These are phyloP conservation scores for Xanthoconium separans DNA, from an alignment of 1,284 basidiomycete genomes.

Conservation along the genomic window DNA sequence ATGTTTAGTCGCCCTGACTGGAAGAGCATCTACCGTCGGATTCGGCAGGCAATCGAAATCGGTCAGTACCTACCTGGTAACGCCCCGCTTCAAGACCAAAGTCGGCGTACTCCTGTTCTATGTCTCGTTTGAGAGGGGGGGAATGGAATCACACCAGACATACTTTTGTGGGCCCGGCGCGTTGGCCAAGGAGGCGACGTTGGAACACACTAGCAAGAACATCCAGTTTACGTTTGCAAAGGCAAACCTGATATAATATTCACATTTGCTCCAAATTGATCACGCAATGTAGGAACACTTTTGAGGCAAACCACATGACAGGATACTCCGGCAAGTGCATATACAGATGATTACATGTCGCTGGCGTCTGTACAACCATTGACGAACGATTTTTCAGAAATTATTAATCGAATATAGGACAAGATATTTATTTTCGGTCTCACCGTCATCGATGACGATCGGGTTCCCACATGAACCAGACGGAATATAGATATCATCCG, in stretches of 20 bases:
- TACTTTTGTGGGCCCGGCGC: conserved; percentile 82
- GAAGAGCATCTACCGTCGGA: conserved; percentile 71
- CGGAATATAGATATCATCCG: neutral
- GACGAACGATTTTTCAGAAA: neutral
- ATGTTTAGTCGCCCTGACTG: conserved; percentile 90
- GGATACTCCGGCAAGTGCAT: no score
- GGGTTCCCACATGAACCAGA: conserved; percentile 21
- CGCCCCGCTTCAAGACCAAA: conserved; percentile 75
- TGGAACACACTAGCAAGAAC: conserved; percentile 49
- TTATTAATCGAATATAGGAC: neutral
- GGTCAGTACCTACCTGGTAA: conserved; percentile 78
- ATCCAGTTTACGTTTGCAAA: conserved; percentile 83
- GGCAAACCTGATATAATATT: conserved; percentile 31
- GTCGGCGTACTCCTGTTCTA: conserved; percentile 59
- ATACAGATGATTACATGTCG: neutral
- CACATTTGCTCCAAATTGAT: conserved; percentile 3
- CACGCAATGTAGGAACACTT: conserved; percentile 55
- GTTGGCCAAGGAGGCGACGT: conserved; percentile 69
- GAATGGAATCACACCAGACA: conserved; percentile 45
- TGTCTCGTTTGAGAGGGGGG: neutral
- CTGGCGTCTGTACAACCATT: neutral
- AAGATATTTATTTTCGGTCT: conserved; percentile 9
- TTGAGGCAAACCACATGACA: conserved; percentile 33
- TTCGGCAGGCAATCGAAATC: conserved; percentile 72
- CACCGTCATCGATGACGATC: conserved; percentile 27